Percentiles rank a stretch among this genome's conserved stretches.
Evolutionary conservation across 1,284 basidiomycete species (phyloP).

Genomic region (Fomes fomentarius): DNA sequence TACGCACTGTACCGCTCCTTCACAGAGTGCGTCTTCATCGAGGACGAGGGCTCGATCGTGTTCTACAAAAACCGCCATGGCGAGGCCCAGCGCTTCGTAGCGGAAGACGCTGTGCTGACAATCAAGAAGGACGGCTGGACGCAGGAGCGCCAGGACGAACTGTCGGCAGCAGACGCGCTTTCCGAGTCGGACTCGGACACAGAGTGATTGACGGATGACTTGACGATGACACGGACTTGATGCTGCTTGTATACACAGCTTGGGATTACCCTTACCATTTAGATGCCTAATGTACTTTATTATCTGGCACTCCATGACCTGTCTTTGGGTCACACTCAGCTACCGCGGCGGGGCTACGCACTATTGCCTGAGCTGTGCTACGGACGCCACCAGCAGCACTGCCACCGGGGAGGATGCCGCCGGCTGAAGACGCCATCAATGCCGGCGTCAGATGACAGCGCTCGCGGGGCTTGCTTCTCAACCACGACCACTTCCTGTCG

Average conservation of each 20-base stretch:
- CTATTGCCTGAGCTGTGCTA: neutral
- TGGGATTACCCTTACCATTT: neutral
- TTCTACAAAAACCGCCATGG: constrained; percentile 79
- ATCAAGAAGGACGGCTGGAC: constrained; percentile 26
- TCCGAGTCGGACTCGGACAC: constrained; percentile 12
- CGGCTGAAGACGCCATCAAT: constrained; percentile 2
- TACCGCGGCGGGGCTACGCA: neutral
- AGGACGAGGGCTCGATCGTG: constrained; percentile 74
- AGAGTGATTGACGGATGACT: constrained; percentile 6
- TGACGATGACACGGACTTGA: neutral
- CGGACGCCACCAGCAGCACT: constrained; percentile 20
- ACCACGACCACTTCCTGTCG: neutral
- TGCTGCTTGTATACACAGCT: neutral
- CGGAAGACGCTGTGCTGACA: constrained; percentile 15
- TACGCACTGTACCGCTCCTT: constrained; percentile 40
- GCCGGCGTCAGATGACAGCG: constrained; percentile 13
- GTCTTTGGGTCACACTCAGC: too few species aligned
- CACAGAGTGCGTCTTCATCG: constrained; percentile 60
- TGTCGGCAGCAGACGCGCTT: constrained; percentile 5
- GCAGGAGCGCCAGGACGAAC: constrained; percentile 24
- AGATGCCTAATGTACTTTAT: neutral
- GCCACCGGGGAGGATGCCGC: constrained; percentile 21
- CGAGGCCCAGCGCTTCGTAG: constrained; percentile 27
- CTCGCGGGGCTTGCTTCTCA: neutral
- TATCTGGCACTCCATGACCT: neutral